phyloP scores from a whole-genome alignment of 2,329 filamentous ascomycete genomes.

The Esteya vermicola region DNA sequence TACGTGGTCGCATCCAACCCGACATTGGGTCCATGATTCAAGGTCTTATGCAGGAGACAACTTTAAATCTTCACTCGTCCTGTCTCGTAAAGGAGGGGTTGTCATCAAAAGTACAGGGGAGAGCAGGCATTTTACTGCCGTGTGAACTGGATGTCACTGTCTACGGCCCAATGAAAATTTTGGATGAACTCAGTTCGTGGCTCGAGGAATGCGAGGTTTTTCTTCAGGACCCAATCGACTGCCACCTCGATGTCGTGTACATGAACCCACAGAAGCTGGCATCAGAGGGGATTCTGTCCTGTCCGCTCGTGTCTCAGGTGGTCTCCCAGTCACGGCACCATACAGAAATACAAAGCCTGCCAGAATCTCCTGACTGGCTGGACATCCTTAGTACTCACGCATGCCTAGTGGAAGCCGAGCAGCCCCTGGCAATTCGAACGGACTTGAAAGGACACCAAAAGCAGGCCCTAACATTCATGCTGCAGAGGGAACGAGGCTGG shows the following conservation, averaged over 20 bases:
- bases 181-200: constrained; percentile 16
- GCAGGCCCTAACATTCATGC: constrained; percentile 28
- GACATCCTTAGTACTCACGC: constrained; percentile 13
- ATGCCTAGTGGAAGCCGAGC: constrained; percentile 15
- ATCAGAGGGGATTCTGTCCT: neutral
- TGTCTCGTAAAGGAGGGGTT: neutral
- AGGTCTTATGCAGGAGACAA: constrained; percentile 2
- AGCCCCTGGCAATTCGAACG: constrained; percentile 15
- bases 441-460: constrained; percentile 19
- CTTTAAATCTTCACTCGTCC: neutral
- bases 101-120: neutral
- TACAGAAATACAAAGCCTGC: neutral
- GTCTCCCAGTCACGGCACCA: neutral
- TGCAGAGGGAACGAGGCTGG: constrained; percentile 23
- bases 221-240: constrained; percentile 19
- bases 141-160: constrained; percentile 15
- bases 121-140: neutral
- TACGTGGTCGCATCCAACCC: neutral
- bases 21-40: constrained; percentile 1
- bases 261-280: constrained; percentile 21
- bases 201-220: constrained; percentile 18
- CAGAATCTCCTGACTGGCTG: constrained; percentile 11
- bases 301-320: neutral
- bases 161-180: constrained; percentile 15
- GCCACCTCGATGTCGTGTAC: constrained; percentile 16